Conservation (phyloP, 495 filamentous ascomycete genomes). For the Clohesyomyces aquaticus region DNA sequence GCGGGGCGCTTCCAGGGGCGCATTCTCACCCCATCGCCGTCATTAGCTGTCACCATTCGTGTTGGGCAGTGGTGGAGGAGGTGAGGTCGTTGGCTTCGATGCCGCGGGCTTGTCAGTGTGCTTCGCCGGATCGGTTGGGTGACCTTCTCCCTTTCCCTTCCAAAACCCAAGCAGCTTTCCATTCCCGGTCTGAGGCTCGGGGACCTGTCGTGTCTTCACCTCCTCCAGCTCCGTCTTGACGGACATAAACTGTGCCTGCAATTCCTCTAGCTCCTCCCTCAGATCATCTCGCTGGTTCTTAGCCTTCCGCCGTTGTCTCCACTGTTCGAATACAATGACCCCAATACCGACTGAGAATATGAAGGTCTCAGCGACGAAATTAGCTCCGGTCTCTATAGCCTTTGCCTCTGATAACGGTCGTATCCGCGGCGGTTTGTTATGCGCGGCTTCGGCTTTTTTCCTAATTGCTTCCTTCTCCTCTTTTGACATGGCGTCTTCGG, state of each 20-base stretch:
- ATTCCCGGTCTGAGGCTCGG: constrained; percentile 10
- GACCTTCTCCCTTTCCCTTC: constrained; percentile 1
- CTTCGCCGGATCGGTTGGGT: background rate
- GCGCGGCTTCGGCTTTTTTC: constrained; percentile 47
- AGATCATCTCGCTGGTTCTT: constrained; percentile 74
- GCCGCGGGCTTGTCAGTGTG: background rate
- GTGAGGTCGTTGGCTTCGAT: background rate
- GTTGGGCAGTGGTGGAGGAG: background rate
- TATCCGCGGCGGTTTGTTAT: constrained; percentile 60
- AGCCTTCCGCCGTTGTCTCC: constrained; percentile 76
- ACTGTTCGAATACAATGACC: constrained; percentile 82
- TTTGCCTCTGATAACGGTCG: constrained; percentile 87
- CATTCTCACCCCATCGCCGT: no score
- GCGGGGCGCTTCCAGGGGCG: no score
- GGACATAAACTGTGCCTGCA: constrained; percentile 50
- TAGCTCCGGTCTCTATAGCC: constrained; percentile 93
- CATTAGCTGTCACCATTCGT: no score
- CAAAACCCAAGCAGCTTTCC: constrained; percentile 8
- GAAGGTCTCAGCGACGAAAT: constrained; percentile 90
- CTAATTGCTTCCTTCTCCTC: constrained; percentile 55
- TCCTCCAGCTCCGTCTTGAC: constrained; percentile 35
- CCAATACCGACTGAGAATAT: constrained; percentile 79
- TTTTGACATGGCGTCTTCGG: constrained; percentile 47
- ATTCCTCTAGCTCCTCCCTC: constrained; percentile 61
- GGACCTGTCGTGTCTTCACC: constrained; percentile 20